Evolutionary conservation across 257 asterid species (phyloP), one percentile per base, ranked within the genome.

Genomic region (Nicotiana tomentosiformis): DNA sequence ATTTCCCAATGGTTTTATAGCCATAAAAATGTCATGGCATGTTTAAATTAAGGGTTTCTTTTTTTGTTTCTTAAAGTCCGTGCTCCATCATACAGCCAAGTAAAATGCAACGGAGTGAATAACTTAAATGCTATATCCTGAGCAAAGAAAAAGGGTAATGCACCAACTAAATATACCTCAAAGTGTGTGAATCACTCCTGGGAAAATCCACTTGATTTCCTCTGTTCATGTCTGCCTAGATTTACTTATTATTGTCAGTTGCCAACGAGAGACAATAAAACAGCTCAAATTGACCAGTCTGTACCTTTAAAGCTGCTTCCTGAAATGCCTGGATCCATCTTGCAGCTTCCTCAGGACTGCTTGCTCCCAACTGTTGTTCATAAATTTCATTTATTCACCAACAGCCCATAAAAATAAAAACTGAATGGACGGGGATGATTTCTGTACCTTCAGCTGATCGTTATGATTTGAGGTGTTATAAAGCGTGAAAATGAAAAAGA

Each of bases 291-390:
- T 26, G 26, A 76, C 96, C 84, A 80, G 62, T 85, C 77, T 81
- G 65, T 80, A 96, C 99, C 99, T 93, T 93, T 84, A 94, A 88
- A 83, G 98, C 95, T 68, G 98, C 91, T 84, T 94, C 97, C 84
- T 93, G 97, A 83, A 96, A 89, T 76, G 98, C 91, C 69, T 93
- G 98, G 77, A 96, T 96, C 99, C 97, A 96, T 86, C 86, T 93
- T 84, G 97, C 98, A 33, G 98, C 99, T 87, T 96, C 99, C 82
- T 96, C 99, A 23, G 99, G 98, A 89, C 98, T 93, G 86, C 86
- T 93, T 86, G 99, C 99, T 89, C 99, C 99, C 89, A 96, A 88
- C 98, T 96, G 88, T 76, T 4, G 5, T 51, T 26, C 64, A 76
- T 76, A 51, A 15, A 51, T 76, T 51, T 51, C 65, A 76, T 8